These are phyloP conservation scores for Trichophyton rubrum DNA, from an alignment of 2,329 filamentous ascomycete genomes.

Conservation along the genomic window DNA sequence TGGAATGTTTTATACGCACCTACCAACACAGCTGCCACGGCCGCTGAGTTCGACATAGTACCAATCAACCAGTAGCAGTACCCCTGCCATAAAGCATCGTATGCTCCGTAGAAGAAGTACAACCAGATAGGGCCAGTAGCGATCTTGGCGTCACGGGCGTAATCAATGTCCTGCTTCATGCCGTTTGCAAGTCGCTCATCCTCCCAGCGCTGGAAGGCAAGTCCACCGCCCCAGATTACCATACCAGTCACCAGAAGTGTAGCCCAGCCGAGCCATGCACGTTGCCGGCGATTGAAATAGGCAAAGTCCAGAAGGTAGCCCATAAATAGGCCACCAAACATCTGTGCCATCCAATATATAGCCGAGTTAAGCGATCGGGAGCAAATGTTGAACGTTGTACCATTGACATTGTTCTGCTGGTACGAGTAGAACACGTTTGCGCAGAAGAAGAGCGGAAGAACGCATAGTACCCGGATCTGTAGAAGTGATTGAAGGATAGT, in stretches of 20 bases:
- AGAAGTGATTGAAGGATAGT: constrained; percentile 29
- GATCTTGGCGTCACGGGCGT: constrained; percentile 31
- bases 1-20: constrained; percentile 39
- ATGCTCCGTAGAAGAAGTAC: constrained; percentile 59
- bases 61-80: constrained; percentile 51
- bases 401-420: constrained; percentile 46
- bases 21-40: constrained; percentile 33
- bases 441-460: constrained; percentile 44
- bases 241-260: constrained; percentile 40
- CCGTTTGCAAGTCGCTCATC: constrained; percentile 30
- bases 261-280: constrained; percentile 37
- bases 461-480: constrained; percentile 37
- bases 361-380: constrained; percentile 44
- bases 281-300: constrained; percentile 31
- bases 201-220: constrained; percentile 51
- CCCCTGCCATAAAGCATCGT: constrained; percentile 56
- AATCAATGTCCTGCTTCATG: constrained; percentile 37
- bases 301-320: constrained; percentile 28
- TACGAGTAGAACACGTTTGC: constrained; percentile 47
- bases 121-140: constrained; percentile 54
- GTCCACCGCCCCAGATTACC: constrained; percentile 50
- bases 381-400: constrained; percentile 42
- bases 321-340: constrained; percentile 41
- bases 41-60: constrained; percentile 33
- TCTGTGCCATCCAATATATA: constrained; percentile 46